These are phyloP conservation scores for Holtermanniella nyarrowii DNA, from an alignment of 768 basidiomycete genomes.

Conservation along the genomic window DNA sequence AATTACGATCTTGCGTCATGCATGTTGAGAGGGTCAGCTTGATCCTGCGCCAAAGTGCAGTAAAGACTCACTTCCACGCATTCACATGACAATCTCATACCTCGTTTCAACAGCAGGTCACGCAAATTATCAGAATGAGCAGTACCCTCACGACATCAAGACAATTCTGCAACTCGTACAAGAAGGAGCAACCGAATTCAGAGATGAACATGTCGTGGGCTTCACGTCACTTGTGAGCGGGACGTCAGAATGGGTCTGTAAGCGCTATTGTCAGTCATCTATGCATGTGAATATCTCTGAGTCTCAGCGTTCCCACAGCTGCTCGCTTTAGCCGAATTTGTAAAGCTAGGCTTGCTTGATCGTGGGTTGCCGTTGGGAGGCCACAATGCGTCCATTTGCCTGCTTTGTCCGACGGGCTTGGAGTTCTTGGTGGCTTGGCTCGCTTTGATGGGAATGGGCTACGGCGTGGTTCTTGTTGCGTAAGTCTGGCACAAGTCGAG, in stretches of 20 bases:
- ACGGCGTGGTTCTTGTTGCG: slow-evolving; percentile 32
- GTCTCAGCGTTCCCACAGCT: slow-evolving; percentile 19
- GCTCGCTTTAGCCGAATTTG: slow-evolving; percentile 7
- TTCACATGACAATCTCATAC: no score
- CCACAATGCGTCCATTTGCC: slow-evolving; percentile 12
- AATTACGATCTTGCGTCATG: no score
- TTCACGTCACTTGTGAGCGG: slow-evolving; percentile 14
- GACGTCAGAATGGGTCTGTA: slow-evolving; percentile 20
- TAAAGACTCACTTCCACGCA: no score
- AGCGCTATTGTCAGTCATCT: slow-evolving; percentile 26
- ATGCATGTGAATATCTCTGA: neutral
- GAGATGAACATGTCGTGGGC: slow-evolving; percentile 27
- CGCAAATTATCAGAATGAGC: slow-evolving; percentile 30
- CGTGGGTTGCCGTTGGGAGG: slow-evolving; percentile 1
- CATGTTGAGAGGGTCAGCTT: no score
- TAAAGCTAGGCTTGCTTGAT: no score
- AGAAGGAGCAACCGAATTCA: slow-evolving; percentile 26
- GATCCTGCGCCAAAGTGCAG: no score
- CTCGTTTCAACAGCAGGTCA: slow-evolving; percentile 36
- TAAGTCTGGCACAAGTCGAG: slow-evolving; percentile 17
- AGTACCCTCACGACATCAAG: slow-evolving; percentile 21
- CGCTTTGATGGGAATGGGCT: slow-evolving; percentile 31
- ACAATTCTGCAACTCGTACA: slow-evolving; percentile 28
- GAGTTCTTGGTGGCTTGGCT: slow-evolving; percentile 35
- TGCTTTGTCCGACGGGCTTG: slow-evolving; percentile 30